A percentile compares a stretch with the other conserved stretches of the same genome.
These are phyloP conservation scores for Phellinidium pouzarii DNA, from an alignment of 1,284 basidiomycete genomes.

Conservation along the genomic window DNA sequence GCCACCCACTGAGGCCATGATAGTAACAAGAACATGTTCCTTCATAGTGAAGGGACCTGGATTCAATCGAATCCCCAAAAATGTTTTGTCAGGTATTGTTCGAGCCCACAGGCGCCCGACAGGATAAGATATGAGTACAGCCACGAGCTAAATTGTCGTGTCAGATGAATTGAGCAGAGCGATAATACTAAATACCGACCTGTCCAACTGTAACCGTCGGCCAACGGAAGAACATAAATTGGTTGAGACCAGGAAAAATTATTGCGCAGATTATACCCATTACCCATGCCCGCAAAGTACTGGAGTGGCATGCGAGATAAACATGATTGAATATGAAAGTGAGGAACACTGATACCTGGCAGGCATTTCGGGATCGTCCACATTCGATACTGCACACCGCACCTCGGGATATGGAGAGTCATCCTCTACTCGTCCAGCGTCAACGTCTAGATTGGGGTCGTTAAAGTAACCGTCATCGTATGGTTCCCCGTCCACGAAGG, in stretches of 20 bases:
- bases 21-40: slow-evolving; percentile 25
- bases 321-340: neutral
- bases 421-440: slow-evolving; percentile 17
- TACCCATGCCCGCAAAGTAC: slow-evolving; percentile 32
- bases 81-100: slow-evolving; percentile 22
- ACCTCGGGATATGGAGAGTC: slow-evolving; percentile 22
- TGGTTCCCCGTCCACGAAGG: neutral
- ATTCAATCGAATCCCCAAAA: slow-evolving; percentile 25
- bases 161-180: slow-evolving; percentile 23
- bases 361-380: slow-evolving; percentile 20
- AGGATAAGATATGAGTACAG: slow-evolving; percentile 25
- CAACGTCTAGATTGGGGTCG: slow-evolving; percentile 19
- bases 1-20: slow-evolving; percentile 34
- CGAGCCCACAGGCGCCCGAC: slow-evolving; percentile 23
- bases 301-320: slow-evolving; percentile 16
- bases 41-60: slow-evolving; percentile 32
- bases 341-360: slow-evolving; percentile 5
- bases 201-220: slow-evolving; percentile 21
- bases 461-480: slow-evolving; percentile 14
- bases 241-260: slow-evolving; percentile 24
- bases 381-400: slow-evolving; percentile 22
- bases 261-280: slow-evolving; percentile 32
- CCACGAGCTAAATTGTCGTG: slow-evolving; percentile 19
- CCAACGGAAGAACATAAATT: slow-evolving; percentile 33
- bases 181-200: slow-evolving; percentile 13